phyloP scores from a whole-genome alignment of 495 filamentous ascomycete genomes.

The Lichina pygmaea region DNA sequence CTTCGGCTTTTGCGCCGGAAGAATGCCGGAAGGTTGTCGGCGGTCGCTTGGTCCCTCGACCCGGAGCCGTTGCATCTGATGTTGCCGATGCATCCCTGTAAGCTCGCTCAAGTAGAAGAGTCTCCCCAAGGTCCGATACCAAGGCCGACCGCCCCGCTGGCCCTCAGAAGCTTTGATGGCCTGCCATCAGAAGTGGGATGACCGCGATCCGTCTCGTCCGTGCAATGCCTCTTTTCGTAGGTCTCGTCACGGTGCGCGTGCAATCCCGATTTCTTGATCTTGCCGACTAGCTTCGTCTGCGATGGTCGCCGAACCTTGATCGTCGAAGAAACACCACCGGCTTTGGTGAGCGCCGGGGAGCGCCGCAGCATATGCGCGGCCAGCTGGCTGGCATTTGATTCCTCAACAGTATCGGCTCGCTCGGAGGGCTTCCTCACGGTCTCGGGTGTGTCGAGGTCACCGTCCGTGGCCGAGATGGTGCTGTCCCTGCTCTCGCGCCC shows the following conservation, averaged over 20 bases:
- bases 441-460: slow-evolving; percentile 19
- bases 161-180: not conserved
- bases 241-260: slow-evolving; percentile 10
- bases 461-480: slow-evolving; percentile 67
- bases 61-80: too few species aligned
- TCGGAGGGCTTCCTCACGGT: too few species aligned
- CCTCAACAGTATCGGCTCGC: slow-evolving; percentile 17
- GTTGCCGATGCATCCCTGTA: too few species aligned
- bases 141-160: slow-evolving; percentile 25
- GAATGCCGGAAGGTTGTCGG: too few species aligned
- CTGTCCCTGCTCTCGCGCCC: slow-evolving; percentile 48
- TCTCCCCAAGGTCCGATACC: slow-evolving; percentile 18
- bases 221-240: not conserved
- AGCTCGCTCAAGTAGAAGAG: too few species aligned
- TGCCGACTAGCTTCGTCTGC: slow-evolving; percentile 43
- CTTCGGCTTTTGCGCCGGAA: too few species aligned
- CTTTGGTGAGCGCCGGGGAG: slow-evolving; percentile 10
- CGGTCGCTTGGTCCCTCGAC: too few species aligned
- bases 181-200: slow-evolving; percentile 14
- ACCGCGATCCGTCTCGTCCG: slow-evolving; percentile 31
- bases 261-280: slow-evolving; percentile 29
- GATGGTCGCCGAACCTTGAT: slow-evolving; percentile 19
- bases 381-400: slow-evolving; percentile 21
- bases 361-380: slow-evolving; percentile 25
- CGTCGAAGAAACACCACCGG: slow-evolving; percentile 4